phyloP scores from a whole-genome alignment of 169 alveolate genomes.

The Ichthyophthirius multifiliis region DNA sequence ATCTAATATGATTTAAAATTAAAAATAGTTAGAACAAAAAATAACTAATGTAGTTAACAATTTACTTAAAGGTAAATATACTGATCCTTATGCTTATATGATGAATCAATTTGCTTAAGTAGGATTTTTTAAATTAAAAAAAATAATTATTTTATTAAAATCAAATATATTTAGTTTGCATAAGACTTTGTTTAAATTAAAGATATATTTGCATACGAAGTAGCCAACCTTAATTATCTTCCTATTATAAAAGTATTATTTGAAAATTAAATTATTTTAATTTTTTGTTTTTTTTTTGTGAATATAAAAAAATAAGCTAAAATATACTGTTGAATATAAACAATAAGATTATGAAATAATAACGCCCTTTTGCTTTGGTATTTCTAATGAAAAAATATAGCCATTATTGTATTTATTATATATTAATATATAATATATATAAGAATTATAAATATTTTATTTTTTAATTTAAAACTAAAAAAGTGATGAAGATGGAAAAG shows the following conservation, averaged over 20 bases:
- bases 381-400: not conserved
- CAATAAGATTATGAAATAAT: not conserved
- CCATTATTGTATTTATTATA: not conserved
- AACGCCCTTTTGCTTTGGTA: not conserved
- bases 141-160: too few relatives aligned
- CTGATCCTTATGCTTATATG: slow-evolving; percentile 10
- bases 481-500: not conserved
- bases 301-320: not conserved
- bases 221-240: not conserved
- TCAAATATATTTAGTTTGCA: not conserved
- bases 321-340: not conserved
- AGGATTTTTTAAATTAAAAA: not conserved
- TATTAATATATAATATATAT: not conserved
- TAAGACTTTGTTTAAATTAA: not conserved
- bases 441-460: not conserved
- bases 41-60: not conserved
- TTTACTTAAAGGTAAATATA: not conserved
- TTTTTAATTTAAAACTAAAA: not conserved
- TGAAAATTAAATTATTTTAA: not conserved
- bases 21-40: not conserved
- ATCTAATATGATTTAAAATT: too few relatives aligned
- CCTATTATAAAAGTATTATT: not conserved
- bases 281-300: not conserved
- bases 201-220: not conserved
- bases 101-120: slow-evolving; percentile 19